Base-by-base conservation (phyloP, 108 stramenopile species). In the Nitzschia palea region DNA sequence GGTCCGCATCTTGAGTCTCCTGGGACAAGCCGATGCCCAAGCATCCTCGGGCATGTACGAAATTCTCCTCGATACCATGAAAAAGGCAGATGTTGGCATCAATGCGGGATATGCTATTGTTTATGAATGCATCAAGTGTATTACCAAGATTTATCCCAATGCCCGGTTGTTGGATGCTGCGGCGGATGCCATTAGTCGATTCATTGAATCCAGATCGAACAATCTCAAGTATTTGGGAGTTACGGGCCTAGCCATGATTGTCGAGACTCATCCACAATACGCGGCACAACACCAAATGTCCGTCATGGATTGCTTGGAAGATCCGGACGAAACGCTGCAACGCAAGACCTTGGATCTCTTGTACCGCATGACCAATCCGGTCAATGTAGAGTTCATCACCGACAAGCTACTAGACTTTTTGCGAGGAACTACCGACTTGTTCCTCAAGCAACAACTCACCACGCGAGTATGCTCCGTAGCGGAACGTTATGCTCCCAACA, bases 301-400 rank as follows among this genome's bases (percentile, higher is more conserved):
- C 27, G 98, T 99, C n/a, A 95, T 99, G 70, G 97, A 98, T 68
- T 99, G 98, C 77, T 85, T 99, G 55, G 96, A 98, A 82, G 97
- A 98, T 80, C 84, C 88, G 22, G 98, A 99, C 74, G 98, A 99
- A 73, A 98, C 98, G 1, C 78, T 99, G 57, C 94, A 98, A 82
- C 81, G 97, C 17, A 98, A 97, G 76, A 99, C 98, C 18, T 72
- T 99, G 74, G 96, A 98, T 79, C 76, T 99, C 37, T 73, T 99
- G 62, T 98, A 95, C 74, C 85, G 93, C 54, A 98, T 99, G 97
- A 96, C 94, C 59, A 99, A 99, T 80, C 95, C 96, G 1, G 95
- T 97, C 58, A 99, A 99, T 79, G 97, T 97, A 12, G 97, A 97
- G 62, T 97, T 98, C 68, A 97, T 99, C 66, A 87, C 90, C 5